phyloP scores from a whole-genome alignment of 2,329 filamentous ascomycete species.

The Fusarium liriodendri region DNA sequence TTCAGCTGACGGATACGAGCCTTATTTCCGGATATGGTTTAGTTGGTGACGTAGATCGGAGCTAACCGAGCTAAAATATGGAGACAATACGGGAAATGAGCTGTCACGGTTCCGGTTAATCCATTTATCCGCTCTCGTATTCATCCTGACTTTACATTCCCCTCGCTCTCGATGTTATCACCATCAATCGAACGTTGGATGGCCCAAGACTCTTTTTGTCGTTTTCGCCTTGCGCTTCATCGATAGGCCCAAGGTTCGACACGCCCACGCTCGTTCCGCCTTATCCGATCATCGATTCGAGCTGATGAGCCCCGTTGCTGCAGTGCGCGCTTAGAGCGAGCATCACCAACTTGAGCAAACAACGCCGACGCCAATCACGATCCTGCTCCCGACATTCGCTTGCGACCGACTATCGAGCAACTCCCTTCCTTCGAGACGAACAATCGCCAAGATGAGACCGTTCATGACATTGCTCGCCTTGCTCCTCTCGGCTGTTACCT shows the following conservation, averaged over 20 bases:
- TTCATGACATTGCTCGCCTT: conserved; percentile 13
- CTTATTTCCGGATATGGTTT: not conserved
- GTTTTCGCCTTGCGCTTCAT: not conserved
- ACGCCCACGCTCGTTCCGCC: not conserved
- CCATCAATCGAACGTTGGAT: not conserved
- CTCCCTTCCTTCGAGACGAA: not conserved
- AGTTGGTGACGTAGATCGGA: not conserved
- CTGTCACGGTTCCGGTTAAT: not conserved
- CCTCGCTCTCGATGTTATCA: not conserved
- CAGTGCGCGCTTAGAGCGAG: not conserved
- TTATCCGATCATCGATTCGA: not conserved
- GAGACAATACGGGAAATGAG: not conserved
- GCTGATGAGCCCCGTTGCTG: not conserved
- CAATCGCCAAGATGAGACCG: conserved; percentile 20
- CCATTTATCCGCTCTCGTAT: not conserved
- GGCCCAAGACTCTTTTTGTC: not conserved
- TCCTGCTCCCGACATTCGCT: not conserved
- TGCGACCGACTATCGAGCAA: not conserved
- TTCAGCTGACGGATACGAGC: not conserved
- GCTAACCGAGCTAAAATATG: not conserved
- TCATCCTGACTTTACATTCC: not conserved
- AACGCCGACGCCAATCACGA: not conserved
- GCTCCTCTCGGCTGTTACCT: conserved; percentile 24
- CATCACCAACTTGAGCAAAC: not conserved
- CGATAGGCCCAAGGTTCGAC: not conserved